These are phyloP conservation scores for Rostrohypoxylon terebratum DNA, from an alignment of 495 filamentous ascomycete species.

Conservation along the genomic window DNA sequence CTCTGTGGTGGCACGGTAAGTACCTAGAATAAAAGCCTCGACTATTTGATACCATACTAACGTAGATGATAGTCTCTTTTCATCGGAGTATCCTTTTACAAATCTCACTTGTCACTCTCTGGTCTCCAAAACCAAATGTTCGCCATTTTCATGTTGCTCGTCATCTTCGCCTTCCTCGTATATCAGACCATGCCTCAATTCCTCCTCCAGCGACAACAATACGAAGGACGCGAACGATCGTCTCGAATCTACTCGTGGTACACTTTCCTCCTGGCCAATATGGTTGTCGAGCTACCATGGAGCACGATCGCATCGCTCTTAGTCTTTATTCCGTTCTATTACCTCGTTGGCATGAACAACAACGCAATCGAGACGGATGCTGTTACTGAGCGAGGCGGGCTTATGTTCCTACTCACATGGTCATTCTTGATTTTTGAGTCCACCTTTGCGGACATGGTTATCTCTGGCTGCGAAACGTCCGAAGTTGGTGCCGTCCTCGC, in stretches of 20 bases:
- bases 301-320: slow-evolving; percentile 75
- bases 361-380: slow-evolving; percentile 71
- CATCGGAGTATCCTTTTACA: slow-evolving; percentile 88
- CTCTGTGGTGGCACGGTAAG: slow-evolving; percentile 65
- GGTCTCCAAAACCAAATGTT: slow-evolving; percentile 91
- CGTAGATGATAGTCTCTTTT: slow-evolving; percentile 63
- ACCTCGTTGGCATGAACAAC: slow-evolving; percentile 78
- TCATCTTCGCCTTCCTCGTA: slow-evolving; percentile 77
- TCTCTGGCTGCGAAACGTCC: slow-evolving; percentile 72
- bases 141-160: slow-evolving; percentile 82
- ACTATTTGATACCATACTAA: not conserved
- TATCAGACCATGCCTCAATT: slow-evolving; percentile 89
- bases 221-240: slow-evolving; percentile 85
- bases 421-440: slow-evolving; percentile 75
- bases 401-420: slow-evolving; percentile 73
- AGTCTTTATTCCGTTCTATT: slow-evolving; percentile 79
- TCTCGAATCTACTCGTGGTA: slow-evolving; percentile 85
- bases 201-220: slow-evolving; percentile 77
- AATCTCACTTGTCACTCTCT: slow-evolving; percentile 72
- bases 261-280: slow-evolving; percentile 82
- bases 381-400: slow-evolving; percentile 68
- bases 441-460: slow-evolving; percentile 74
- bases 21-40: not conserved
- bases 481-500: slow-evolving; percentile 72
- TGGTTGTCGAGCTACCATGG: slow-evolving; percentile 80